Evolutionary conservation across 139 green algal species (phyloP).

Genomic region (Deuterostichococcus epilithicus): DNA sequence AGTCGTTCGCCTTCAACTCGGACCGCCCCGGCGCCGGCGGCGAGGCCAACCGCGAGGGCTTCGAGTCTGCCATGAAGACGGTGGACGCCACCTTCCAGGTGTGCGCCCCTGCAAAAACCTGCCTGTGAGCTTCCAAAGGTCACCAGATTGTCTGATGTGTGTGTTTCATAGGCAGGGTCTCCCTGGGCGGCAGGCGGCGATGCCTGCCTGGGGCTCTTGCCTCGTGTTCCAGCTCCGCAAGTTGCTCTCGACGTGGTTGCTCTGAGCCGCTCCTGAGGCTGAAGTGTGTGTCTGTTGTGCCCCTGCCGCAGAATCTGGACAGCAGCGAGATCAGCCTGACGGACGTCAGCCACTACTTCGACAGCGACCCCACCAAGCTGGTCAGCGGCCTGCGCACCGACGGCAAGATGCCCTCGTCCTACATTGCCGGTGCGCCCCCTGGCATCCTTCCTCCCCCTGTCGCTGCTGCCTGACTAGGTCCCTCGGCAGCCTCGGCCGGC

Average conservation of each 20-base stretch:
- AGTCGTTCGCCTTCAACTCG: slow-evolving; percentile 98
- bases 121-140: no score
- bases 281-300: not conserved
- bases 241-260: no score
- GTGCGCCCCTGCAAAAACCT: not conserved
- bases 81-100: slow-evolving; percentile 96
- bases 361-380: slow-evolving; percentile 98
- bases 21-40: slow-evolving; percentile 90
- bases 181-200: no score
- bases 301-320: slow-evolving; percentile 89
- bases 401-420: slow-evolving; percentile 81
- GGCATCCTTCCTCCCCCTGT: no score
- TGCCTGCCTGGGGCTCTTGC: no score
- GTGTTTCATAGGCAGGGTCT: no score
- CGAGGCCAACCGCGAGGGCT: slow-evolving; percentile 82
- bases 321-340: slow-evolving; percentile 96
- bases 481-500: no score
- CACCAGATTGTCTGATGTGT: no score
- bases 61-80: slow-evolving; percentile 93
- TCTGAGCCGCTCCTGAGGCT: no score
- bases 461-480: no score
- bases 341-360: slow-evolving; percentile 97
- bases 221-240: no score
- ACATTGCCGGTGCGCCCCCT: slow-evolving; percentile 60
- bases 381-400: slow-evolving; percentile 86